Evolutionary conservation across 2,329 filamentous ascomycete genomes (phyloP).

Genomic region (Bipolaris bicolor): DNA sequence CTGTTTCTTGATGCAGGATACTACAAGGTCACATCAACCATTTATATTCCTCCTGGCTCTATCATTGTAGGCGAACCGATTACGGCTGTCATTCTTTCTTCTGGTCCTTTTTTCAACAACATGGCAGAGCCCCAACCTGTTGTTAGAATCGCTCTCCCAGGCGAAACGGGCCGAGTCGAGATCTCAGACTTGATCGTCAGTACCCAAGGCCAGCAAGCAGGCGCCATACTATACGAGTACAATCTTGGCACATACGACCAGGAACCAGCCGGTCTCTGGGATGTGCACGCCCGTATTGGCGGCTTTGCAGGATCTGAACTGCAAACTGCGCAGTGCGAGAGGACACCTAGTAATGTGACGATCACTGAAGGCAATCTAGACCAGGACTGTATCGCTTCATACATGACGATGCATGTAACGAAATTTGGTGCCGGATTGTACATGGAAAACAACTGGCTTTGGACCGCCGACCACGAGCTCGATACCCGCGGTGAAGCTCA

Average conservation of each 20-base stretch:
- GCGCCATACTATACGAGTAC: slow-evolving; percentile 75
- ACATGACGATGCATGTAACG: slow-evolving; percentile 59
- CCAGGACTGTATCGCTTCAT: slow-evolving; percentile 73
- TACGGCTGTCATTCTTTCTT: slow-evolving; percentile 81
- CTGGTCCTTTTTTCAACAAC: slow-evolving; percentile 58
- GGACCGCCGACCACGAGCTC: slow-evolving; percentile 83
- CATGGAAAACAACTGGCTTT: slow-evolving; percentile 90
- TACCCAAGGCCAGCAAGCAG: slow-evolving; percentile 69
- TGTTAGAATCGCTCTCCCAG: slow-evolving; percentile 68
- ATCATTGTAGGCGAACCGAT: slow-evolving; percentile 85
- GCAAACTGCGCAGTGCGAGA: slow-evolving; percentile 77
- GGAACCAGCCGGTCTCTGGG: slow-evolving; percentile 78
- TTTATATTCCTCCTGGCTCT: slow-evolving; percentile 69
- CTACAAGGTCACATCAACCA: slow-evolving; percentile 61
- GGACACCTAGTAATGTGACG: slow-evolving; percentile 69
- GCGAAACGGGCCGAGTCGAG: slow-evolving; percentile 70
- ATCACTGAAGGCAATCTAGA: slow-evolving; percentile 60
- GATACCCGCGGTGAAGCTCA: slow-evolving; percentile 66
- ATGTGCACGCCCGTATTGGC: slow-evolving; percentile 84
- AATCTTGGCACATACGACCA: slow-evolving; percentile 64
- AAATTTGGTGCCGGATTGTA: slow-evolving; percentile 66
- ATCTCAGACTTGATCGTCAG: slow-evolving; percentile 75
- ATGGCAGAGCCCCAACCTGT: slow-evolving; percentile 67
- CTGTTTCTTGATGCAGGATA: slow-evolving; percentile 65
- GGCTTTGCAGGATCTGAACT: slow-evolving; percentile 79